Base-by-base conservation (phyloP, 2,329 filamentous ascomycete species). In the Penicillium sp. region DNA sequence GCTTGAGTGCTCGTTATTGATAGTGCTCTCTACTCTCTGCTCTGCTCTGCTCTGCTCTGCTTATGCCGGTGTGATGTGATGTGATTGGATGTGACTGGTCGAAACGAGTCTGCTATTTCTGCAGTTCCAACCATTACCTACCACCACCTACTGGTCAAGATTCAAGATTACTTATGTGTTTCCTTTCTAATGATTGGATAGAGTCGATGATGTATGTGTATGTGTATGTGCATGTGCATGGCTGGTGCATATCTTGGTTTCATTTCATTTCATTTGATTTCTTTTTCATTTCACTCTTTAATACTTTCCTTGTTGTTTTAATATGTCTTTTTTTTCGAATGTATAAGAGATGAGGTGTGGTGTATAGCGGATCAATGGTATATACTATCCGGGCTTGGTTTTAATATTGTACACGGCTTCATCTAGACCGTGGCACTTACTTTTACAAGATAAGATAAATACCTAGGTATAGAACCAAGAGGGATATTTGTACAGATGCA, bases 1-100 rank as follows among this genome's bases (percentile, higher is more conserved):
- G 69, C 63, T 58, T 80, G 58, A 80, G 77, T 56, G 73, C 77
- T 36, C 68, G 76, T 50, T 76, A 74, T 61, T 67, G 71, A 51
- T 69, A 60, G 64, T 8, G n/a, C n/a, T n/a, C n/a, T n/a, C 21
- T 29, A 9, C 15, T 8, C 20, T 18, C 15, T 26, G 4, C n/a
- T n/a, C n/a, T n/a, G n/a, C n/a, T n/a, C n/a, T 12, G 23, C 7
- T 21, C 23, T 12, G 39, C 21, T 37, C 5, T 37, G 20, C 34
- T 37, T 9, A n/a, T 26, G 9, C 34, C 10, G 23, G 18, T 13
- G 15, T 21, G n/a, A n/a, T n/a, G n/a, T n/a, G n/a, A n/a, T n/a
- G n/a, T 12, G 4, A 13, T 9, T n/a, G 13, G 13, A 3, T 40
- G 5, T 40, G 37, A 27, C 37, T 40, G 4, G 23, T 26, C 37